Conservation (phyloP, 495 filamentous ascomycete species). For the Pyronema omphalodes region DNA sequence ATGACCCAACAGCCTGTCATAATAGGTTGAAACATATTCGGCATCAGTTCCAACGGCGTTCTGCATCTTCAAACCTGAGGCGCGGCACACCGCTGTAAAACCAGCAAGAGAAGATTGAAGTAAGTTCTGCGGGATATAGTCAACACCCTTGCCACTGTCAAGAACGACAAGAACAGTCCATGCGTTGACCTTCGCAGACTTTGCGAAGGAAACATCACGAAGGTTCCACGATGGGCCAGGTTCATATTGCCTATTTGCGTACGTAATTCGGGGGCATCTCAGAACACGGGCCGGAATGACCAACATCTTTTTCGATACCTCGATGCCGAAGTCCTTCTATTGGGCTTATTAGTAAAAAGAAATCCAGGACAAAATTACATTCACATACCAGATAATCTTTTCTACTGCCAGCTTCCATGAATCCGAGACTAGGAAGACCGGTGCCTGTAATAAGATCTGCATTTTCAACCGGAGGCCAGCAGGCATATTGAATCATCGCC, state of each 20-base stretch:
- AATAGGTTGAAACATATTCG: no score
- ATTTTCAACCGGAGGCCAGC: conserved; percentile 14
- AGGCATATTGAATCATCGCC: conserved; percentile 17
- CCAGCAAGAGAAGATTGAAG: conserved; percentile 10
- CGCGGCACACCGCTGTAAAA: neutral
- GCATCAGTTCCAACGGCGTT: conserved; percentile 42
- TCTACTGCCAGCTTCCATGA: conserved; percentile 31
- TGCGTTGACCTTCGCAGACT: conserved; percentile 1
- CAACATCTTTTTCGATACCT: conserved; percentile 19
- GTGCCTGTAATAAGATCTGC: conserved; percentile 18
- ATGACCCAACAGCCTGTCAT: conserved; percentile 29
- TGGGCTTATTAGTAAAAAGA: conserved; percentile 23
- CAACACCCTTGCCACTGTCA: neutral
- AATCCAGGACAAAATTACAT: conserved; percentile 21
- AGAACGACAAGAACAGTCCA: neutral
- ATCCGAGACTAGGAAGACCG: conserved; percentile 26
- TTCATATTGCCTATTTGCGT: conserved; percentile 1
- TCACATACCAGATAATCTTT: conserved; percentile 33
- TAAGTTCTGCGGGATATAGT: conserved; percentile 8
- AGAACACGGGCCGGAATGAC: conserved; percentile 19
- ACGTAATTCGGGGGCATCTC: conserved; percentile 10
- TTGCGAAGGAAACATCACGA: conserved; percentile 9
- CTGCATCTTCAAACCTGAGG: conserved; percentile 40
- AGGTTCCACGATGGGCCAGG: conserved; percentile 20
- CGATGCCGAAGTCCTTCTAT: conserved; percentile 18